A percentile compares a stretch with the other conserved stretches of the same genome.
phyloP scores from a whole-genome alignment of 371 early-diverging fungal genomes.

The Rhizopus stolonifer region DNA sequence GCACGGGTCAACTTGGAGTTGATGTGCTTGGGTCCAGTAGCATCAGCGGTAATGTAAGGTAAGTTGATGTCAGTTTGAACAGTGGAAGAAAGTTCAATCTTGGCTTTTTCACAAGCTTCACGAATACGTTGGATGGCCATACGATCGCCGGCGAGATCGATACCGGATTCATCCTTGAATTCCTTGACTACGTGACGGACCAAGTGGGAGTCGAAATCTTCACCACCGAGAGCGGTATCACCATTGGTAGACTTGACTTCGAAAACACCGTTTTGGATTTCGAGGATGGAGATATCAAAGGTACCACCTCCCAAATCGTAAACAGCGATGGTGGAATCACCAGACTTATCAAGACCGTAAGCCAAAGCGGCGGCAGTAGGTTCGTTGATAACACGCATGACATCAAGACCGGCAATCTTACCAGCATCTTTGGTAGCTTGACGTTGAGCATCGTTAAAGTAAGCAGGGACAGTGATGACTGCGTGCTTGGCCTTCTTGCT shows the following conservation, averaged over 20 bases:
- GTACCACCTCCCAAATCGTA: slow-evolving; percentile 99
- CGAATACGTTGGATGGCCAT: slow-evolving; percentile 89
- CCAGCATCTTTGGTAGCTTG: slow-evolving; percentile 98
- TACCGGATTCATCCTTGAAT: slow-evolving; percentile 80
- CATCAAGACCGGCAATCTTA: slow-evolving; percentile 92
- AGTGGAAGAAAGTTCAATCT: slow-evolving; percentile 91
- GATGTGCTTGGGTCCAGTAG: slow-evolving; percentile 92
- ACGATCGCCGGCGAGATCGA: slow-evolving; percentile 73
- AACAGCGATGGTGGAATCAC: slow-evolving; percentile 87
- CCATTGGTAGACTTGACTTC: slow-evolving; percentile 95
- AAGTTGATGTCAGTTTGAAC: slow-evolving; percentile 89
- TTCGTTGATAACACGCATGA: slow-evolving; percentile 96
- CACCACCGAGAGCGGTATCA: slow-evolving; percentile 96
- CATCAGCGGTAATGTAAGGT: slow-evolving; percentile 88
- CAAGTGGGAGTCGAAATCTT: slow-evolving; percentile 92
- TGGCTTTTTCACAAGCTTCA: slow-evolving; percentile 95
- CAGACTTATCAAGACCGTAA: slow-evolving; percentile 88
- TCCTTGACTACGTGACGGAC: slow-evolving; percentile 76
- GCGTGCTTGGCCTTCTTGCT: slow-evolving; percentile 82
- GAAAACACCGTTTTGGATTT: slow-evolving; percentile 94
- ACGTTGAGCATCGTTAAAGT: slow-evolving; percentile 91
- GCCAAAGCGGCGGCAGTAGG: slow-evolving; percentile 98
- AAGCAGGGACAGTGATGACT: slow-evolving; percentile 80
- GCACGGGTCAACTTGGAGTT: slow-evolving; percentile 84
- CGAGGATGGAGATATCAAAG: slow-evolving; percentile 96